Evolutionary conservation across 495 filamentous ascomycete species (phyloP).

Genomic region (Penicillium alfredii): DNA sequence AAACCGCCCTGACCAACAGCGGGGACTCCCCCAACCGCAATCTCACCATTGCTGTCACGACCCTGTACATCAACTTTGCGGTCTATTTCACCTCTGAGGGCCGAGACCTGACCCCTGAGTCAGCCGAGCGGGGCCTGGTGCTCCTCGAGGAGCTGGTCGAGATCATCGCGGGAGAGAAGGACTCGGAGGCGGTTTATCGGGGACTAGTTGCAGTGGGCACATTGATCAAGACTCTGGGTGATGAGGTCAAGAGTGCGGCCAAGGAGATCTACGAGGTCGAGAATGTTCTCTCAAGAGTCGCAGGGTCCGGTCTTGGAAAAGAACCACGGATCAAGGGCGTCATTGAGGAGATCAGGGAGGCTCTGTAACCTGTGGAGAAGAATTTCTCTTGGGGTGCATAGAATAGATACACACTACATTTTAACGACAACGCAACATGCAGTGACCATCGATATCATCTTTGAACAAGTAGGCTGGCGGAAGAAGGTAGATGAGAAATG

Average conservation of each 20-base stretch:
- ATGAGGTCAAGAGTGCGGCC: slow-evolving; percentile 45
- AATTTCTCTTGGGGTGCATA: slow-evolving; percentile 8
- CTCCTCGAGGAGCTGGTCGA: slow-evolving; percentile 58
- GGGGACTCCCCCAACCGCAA: slow-evolving; percentile 63
- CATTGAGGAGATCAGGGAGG: slow-evolving; percentile 38
- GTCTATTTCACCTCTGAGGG: slow-evolving; percentile 49
- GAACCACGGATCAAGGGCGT: slow-evolving; percentile 48
- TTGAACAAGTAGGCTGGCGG: too few species aligned
- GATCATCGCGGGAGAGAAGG: slow-evolving; percentile 57
- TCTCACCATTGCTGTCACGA: slow-evolving; percentile 71
- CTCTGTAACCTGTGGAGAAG: slow-evolving; percentile 19
- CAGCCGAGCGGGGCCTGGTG: slow-evolving; percentile 51
- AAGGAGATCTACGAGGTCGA: slow-evolving; percentile 44
- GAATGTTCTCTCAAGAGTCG: slow-evolving; percentile 29
- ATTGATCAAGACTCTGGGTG: slow-evolving; percentile 41
- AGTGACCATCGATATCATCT: slow-evolving; percentile 7
- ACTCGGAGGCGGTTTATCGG: slow-evolving; percentile 78
- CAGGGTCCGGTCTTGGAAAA: slow-evolving; percentile 34
- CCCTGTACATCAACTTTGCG: slow-evolving; percentile 80
- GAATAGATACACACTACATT: slow-evolving; percentile 11
- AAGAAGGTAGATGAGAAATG: too few species aligned
- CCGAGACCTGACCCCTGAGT: slow-evolving; percentile 30
- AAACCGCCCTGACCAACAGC: slow-evolving; percentile 37
- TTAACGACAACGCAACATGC: slow-evolving; percentile 23
- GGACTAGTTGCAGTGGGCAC: slow-evolving; percentile 80